Percentiles rank a stretch among this genome's conserved stretches.
phyloP scores from a whole-genome alignment of 2,329 filamentous ascomycete genomes.

The Penicillium concentricum region DNA sequence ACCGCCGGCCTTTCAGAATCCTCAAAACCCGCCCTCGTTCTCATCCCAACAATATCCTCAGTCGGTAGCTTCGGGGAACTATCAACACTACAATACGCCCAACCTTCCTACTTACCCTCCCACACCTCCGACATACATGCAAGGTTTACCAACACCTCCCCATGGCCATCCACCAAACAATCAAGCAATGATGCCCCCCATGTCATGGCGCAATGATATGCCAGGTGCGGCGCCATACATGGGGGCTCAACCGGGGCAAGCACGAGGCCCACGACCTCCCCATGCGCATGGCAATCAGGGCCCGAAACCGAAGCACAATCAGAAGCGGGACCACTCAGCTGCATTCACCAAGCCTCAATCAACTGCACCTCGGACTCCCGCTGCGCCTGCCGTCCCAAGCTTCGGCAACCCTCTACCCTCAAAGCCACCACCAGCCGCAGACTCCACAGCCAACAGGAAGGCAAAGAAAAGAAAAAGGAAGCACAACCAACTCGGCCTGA shows the following conservation, averaged over 20 bases:
- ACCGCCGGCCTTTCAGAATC: slow-evolving; percentile 23
- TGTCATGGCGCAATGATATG: slow-evolving; percentile 56
- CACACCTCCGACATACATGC: slow-evolving; percentile 16
- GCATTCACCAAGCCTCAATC: slow-evolving; percentile 38
- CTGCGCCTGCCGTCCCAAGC: slow-evolving; percentile 46
- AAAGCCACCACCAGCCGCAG: slow-evolving; percentile 41
- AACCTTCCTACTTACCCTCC: slow-evolving; percentile 26
- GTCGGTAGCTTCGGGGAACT: slow-evolving; percentile 24
- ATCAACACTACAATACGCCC: slow-evolving; percentile 28
- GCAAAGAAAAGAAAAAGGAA: slow-evolving; percentile 45
- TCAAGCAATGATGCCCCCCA: slow-evolving; percentile 54
- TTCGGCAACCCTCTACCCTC: slow-evolving; percentile 46
- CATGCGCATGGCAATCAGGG: slow-evolving; percentile 25
- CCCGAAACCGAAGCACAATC: slow-evolving; percentile 23
- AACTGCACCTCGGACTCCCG: slow-evolving; percentile 32
- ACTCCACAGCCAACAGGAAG: slow-evolving; percentile 30
- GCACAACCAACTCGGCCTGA: slow-evolving; percentile 49
- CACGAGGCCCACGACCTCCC: slow-evolving; percentile 24
- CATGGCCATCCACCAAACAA: slow-evolving; percentile 24
- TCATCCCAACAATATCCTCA: slow-evolving; percentile 28
- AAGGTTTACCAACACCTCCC: slow-evolving; percentile 22
- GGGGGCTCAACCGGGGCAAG: slow-evolving; percentile 32
- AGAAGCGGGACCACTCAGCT: slow-evolving; percentile 40
- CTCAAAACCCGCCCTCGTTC: slow-evolving; percentile 21
- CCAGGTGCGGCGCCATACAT: slow-evolving; percentile 51